These are phyloP conservation scores for Marasmius tenuissimus DNA, from an alignment of 1,284 basidiomycete species.

Conservation along the genomic window DNA sequence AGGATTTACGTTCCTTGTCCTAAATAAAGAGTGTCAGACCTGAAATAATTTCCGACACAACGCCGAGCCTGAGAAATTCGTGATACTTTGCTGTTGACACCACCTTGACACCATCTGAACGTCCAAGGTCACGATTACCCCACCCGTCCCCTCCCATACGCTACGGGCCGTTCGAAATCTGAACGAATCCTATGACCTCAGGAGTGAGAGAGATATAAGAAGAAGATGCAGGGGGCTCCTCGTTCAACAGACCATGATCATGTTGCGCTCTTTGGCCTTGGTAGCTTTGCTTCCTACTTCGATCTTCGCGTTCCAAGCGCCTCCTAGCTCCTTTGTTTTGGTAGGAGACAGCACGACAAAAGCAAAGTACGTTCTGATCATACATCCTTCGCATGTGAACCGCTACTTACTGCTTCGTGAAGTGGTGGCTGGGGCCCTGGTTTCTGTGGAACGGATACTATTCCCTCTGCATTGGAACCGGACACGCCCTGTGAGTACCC, in stretches of 20 bases:
- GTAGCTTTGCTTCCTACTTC: neutral
- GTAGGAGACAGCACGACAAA: slow-evolving; percentile 42
- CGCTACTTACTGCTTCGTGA: slow-evolving; percentile 29
- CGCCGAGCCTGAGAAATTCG: too few relatives aligned
- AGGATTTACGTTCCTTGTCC: neutral
- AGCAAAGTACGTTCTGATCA: slow-evolving; percentile 28
- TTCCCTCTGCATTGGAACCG: slow-evolving; percentile 33
- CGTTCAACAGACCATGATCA: neutral
- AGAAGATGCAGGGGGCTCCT: too few relatives aligned
- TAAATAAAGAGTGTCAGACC: neutral
- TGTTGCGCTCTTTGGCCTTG: neutral
- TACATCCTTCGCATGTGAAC: neutral
- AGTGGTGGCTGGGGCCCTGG: slow-evolving; percentile 44
- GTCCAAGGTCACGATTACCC: too few relatives aligned
- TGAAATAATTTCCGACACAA: neutral
- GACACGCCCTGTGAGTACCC: slow-evolving; percentile 41
- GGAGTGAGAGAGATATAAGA: too few relatives aligned
- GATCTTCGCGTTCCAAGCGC: neutral
- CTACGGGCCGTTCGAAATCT: too few relatives aligned
- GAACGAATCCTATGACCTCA: too few relatives aligned
- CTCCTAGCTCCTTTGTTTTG: slow-evolving; percentile 22
- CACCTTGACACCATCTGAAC: too few relatives aligned
- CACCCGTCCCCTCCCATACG: too few relatives aligned
- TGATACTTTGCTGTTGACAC: too few relatives aligned
- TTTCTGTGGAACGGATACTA: slow-evolving; percentile 38